Conservation (phyloP, 768 basidiomycete species). For the Kwoniella sp. region DNA sequence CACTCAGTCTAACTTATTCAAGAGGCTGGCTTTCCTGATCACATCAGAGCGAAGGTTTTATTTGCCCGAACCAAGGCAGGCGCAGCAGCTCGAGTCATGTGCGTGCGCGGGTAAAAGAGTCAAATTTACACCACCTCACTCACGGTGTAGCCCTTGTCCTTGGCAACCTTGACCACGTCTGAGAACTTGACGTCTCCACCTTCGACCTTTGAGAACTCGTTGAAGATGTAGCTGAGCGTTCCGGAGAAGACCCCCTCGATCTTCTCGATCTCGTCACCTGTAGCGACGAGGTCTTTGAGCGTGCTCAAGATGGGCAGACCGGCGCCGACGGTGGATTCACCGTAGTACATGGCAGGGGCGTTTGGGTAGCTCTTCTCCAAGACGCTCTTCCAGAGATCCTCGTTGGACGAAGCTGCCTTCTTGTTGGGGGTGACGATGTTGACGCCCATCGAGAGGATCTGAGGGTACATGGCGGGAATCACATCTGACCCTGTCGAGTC, state of each 20-base stretch:
- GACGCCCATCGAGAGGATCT: constrained; percentile 74
- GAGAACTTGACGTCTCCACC: constrained; percentile 70
- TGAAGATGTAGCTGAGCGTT: constrained; percentile 98
- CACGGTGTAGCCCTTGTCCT: constrained; percentile 93
- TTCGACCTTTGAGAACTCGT: constrained; percentile 78
- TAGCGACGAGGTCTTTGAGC: constrained; percentile 84
- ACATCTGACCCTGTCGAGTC: constrained; percentile 89
- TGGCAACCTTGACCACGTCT: constrained; percentile 81
- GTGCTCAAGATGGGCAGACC: constrained; percentile 90
- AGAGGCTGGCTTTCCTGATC: too few species aligned
- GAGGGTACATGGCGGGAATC: constrained; percentile 79
- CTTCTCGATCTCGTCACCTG: constrained; percentile 89
- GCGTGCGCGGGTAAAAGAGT: too few species aligned
- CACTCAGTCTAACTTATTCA: too few species aligned
- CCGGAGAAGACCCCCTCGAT: constrained; percentile 98
- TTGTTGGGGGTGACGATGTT: constrained; percentile 96
- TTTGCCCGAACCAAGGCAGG: too few species aligned
- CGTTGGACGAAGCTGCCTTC: constrained; percentile 82
- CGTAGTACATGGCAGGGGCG: constrained; percentile 61
- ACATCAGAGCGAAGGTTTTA: too few species aligned
- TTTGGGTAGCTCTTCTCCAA: constrained; percentile 64
- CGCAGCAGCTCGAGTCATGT: too few species aligned
- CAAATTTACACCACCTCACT: too few species aligned
- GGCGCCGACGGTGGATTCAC: constrained; percentile 91
- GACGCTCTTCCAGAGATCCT: constrained; percentile 71